A percentile compares a stretch with the other conserved stretches of the same genome.
Evolutionary conservation across 2,329 filamentous ascomycete genomes (phyloP).

Genomic region (Aspergillus flavus): DNA sequence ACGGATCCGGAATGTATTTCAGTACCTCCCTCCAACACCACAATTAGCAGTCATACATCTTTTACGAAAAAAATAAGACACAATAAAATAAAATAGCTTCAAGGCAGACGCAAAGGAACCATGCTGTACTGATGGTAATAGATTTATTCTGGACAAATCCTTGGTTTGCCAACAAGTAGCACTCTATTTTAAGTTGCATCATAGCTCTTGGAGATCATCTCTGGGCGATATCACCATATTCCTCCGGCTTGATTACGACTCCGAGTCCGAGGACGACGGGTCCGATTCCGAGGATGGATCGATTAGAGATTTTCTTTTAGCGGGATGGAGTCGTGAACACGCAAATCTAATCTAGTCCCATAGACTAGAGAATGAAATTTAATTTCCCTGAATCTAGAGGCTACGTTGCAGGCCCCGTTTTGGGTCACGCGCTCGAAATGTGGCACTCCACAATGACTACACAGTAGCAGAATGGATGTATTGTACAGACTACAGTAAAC

Average conservation of each 20-base stretch:
- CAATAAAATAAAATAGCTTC: no score
- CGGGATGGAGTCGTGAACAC: not conserved
- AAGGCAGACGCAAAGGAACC: not conserved
- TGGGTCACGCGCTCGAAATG: not conserved
- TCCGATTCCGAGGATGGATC: not conserved
- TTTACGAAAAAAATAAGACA: not conserved
- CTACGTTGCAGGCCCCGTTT: not conserved
- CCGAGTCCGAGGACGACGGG: not conserved
- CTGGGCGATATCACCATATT: not conserved
- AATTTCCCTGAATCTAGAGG: not conserved
- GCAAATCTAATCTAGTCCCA: not conserved
- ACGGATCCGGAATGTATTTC: not conserved
- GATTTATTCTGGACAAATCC: not conserved
- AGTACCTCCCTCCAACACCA: not conserved
- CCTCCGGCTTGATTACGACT: not conserved
- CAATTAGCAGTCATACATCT: not conserved
- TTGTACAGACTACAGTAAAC: not conserved
- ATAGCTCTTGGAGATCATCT: not conserved
- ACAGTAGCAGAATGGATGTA: not conserved
- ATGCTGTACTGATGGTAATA: not conserved
- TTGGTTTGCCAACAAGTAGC: no score
- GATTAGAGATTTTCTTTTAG: not conserved
- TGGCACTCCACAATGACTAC: constrained; percentile 3
- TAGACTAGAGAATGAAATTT: not conserved
- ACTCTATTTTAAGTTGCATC: not conserved